Percentiles rank a stretch among this genome's conserved stretches.
These are phyloP conservation scores for Physaria fendleri DNA, from an alignment of 345 rosid genomes.

Conservation along the genomic window DNA sequence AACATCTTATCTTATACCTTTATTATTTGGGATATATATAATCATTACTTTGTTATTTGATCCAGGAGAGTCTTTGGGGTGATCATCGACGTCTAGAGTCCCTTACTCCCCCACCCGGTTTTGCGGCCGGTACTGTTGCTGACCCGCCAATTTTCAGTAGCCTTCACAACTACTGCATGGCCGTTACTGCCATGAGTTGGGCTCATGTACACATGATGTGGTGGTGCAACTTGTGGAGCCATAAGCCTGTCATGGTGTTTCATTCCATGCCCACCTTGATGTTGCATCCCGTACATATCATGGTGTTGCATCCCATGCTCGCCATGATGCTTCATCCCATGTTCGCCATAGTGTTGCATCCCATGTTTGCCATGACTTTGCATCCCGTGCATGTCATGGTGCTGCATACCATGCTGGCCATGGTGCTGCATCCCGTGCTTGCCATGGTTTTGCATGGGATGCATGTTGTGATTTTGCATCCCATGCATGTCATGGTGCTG, in stretches of 20 bases:
- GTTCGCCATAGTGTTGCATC: neutral
- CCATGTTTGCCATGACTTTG: neutral
- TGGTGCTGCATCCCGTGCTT: neutral
- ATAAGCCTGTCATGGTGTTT: slow-evolving; percentile 12
- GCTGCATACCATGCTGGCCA: neutral
- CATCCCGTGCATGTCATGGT: neutral
- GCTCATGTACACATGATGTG: slow-evolving; percentile 10
- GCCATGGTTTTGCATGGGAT: neutral
- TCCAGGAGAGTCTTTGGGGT: neutral
- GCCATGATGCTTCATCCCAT: neutral
- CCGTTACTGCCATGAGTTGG: neutral
- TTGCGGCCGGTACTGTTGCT: neutral
- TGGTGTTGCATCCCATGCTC: neutral
- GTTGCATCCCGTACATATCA: neutral
- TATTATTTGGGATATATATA: slow-evolving; percentile 6
- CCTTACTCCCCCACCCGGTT: slow-evolving; percentile 17
- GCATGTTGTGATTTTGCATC: neutral
- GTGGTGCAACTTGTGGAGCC: slow-evolving; percentile 16
- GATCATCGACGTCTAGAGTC: slow-evolving; percentile 16
- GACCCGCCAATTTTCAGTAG: slow-evolving; percentile 10
- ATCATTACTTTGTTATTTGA: slow-evolving; percentile 10
- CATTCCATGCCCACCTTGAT: neutral
- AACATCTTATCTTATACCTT: neutral
- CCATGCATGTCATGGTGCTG: neutral
- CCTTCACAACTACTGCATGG: neutral